Conservation (phyloP, 2,329 filamentous ascomycete genomes). For the Rhynchosporium graminicola region DNA sequence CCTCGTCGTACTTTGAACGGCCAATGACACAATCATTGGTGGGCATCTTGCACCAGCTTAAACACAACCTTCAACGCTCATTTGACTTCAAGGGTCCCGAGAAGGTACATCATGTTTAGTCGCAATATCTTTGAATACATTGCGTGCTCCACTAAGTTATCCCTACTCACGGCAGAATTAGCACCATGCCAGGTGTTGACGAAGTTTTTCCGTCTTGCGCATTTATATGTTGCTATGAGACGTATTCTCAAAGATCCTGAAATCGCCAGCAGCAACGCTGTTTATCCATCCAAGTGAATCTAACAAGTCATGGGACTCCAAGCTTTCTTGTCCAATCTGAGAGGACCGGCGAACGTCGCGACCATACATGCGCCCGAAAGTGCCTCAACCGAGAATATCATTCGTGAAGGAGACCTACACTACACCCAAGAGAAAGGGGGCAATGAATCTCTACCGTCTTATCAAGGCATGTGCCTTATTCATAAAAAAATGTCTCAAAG, state of each 20-base stretch:
- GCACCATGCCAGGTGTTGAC: not conserved
- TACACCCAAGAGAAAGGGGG: slow-evolving; percentile 45
- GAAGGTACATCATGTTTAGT: no score
- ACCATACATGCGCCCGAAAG: slow-evolving; percentile 2
- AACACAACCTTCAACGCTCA: not conserved
- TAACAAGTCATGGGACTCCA: slow-evolving; percentile 7
- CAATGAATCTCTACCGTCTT: slow-evolving; percentile 44
- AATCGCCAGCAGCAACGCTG: not conserved
- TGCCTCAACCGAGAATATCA: slow-evolving; percentile 6
- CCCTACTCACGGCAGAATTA: slow-evolving; percentile 1
- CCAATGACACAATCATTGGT: not conserved
- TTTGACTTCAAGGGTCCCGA: no score
- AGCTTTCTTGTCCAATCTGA: slow-evolving; percentile 2
- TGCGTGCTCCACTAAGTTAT: not conserved
- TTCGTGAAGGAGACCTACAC: slow-evolving; percentile 5
- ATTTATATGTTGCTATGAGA: not conserved
- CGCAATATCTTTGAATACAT: not conserved
- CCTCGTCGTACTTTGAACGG: not conserved
- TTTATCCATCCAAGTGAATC: not conserved
- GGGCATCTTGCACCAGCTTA: not conserved
- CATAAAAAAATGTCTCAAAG: not conserved
- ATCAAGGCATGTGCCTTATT: slow-evolving; percentile 11
- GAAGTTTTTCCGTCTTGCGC: not conserved
- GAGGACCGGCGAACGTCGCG: not conserved
- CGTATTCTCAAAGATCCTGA: no score